Conservation (phyloP, 2,329 filamentous ascomycete genomes). For the Cryphonectria naterciae region DNA sequence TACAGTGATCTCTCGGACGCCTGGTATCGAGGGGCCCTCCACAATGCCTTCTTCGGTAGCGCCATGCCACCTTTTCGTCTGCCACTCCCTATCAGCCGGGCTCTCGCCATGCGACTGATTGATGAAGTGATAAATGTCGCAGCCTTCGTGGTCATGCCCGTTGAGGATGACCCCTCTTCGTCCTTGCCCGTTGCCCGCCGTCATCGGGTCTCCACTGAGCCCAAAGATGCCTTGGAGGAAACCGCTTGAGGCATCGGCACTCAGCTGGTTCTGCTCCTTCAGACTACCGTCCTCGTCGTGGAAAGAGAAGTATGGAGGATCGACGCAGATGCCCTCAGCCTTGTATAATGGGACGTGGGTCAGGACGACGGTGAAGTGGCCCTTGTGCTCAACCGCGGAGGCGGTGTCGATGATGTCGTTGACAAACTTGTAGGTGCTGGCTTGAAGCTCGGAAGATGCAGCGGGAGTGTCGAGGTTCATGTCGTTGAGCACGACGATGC, state of each 20-base stretch:
- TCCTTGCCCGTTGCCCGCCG: constrained; percentile 65
- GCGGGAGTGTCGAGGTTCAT: constrained; percentile 93
- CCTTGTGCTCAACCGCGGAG: constrained; percentile 61
- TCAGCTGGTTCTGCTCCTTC: constrained; percentile 90
- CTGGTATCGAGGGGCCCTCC: constrained; percentile 53
- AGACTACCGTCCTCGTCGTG: constrained; percentile 71
- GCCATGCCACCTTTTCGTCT: constrained; percentile 52
- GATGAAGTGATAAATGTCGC: constrained; percentile 84
- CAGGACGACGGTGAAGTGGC: constrained; percentile 79
- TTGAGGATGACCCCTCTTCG: constrained; percentile 81
- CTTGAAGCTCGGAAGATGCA: constrained; percentile 67
- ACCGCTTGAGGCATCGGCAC: constrained; percentile 69
- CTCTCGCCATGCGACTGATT: constrained; percentile 59
- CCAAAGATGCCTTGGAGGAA: constrained; percentile 87
- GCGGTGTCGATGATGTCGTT: constrained; percentile 69
- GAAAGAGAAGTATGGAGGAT: constrained; percentile 82
- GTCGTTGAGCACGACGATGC: constrained; percentile 85
- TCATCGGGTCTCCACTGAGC: constrained; percentile 65
- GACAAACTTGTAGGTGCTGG: constrained; percentile 77
- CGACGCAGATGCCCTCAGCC: constrained; percentile 77
- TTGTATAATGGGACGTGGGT: constrained; percentile 95
- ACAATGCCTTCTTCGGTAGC: constrained; percentile 48
- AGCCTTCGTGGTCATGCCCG: constrained; percentile 94
- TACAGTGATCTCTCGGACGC: constrained; percentile 86
- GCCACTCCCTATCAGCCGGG: constrained; percentile 51